Percentiles rank a stretch among this genome's conserved stretches.
Conservation (phyloP, 371 early-diverging fungal species). For the Mortierella sp. region DNA sequence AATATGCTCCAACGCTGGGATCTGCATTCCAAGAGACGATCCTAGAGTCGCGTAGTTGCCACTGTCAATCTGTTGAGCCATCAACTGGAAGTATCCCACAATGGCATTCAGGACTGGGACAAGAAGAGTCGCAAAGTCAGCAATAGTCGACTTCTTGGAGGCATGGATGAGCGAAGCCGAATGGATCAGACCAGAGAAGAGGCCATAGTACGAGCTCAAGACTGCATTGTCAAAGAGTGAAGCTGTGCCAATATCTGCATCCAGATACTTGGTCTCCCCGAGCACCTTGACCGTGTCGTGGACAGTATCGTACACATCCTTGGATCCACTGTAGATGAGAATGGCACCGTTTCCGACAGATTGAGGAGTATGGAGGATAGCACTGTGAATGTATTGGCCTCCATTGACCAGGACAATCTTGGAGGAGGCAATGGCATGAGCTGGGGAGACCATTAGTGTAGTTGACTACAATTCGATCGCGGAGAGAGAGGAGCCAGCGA, state of each 20-base stretch:
- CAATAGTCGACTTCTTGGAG: not conserved
- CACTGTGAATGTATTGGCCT: slow-evolving; percentile 14
- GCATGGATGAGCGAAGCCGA: slow-evolving; percentile 10
- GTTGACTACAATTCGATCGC: slow-evolving; percentile 14
- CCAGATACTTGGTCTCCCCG: slow-evolving; percentile 4
- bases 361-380: slow-evolving; percentile 7
- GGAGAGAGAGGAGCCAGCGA: slow-evolving; percentile 5
- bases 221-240: slow-evolving; percentile 11
- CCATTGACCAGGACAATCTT: slow-evolving; percentile 5
- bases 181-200: slow-evolving; percentile 13
- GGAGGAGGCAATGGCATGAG: slow-evolving; percentile 7
- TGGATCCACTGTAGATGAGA: slow-evolving; percentile 15
- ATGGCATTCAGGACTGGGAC: slow-evolving; percentile 8
- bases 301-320: slow-evolving; percentile 4
- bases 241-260: slow-evolving; percentile 10
- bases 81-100: slow-evolving; percentile 3
- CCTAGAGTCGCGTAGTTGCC: slow-evolving; percentile 6
- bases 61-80: slow-evolving; percentile 17
- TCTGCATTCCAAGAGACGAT: slow-evolving; percentile 15
- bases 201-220: slow-evolving; percentile 17
- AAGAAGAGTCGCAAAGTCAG: slow-evolving; percentile 10
- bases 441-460: slow-evolving; percentile 13
- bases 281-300: slow-evolving; percentile 4
- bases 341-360: slow-evolving; percentile 6
- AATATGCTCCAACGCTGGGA: slow-evolving; percentile 16